Evolutionary conservation across 2,329 filamentous ascomycete genomes (phyloP).

Genomic region (Rhinocladiella similis): DNA sequence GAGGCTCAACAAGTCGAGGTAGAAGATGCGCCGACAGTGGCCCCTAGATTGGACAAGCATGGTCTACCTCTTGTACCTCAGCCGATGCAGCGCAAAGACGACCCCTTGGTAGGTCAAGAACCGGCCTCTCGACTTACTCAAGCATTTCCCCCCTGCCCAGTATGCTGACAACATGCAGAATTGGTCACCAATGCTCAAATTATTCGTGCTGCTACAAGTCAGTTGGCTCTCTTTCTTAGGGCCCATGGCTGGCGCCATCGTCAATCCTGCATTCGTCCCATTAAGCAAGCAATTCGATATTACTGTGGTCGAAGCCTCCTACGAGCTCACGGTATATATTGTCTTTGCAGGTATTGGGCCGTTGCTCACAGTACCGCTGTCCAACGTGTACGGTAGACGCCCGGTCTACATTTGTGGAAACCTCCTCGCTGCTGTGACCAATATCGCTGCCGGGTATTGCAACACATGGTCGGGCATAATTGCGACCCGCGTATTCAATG

Average conservation of each 20-base stretch:
- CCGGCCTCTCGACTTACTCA: not conserved
- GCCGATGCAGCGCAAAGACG: constrained; percentile 28
- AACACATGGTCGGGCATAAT: constrained; percentile 24
- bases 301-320: constrained; percentile 35
- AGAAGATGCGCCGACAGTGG: not conserved
- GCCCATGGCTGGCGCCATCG: constrained; percentile 31
- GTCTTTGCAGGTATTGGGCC: constrained; percentile 37
- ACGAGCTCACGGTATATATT: constrained; percentile 38
- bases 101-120: constrained; percentile 24
- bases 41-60: constrained; percentile 25
- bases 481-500: constrained; percentile 21
- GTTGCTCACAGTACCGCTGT: constrained; percentile 24
- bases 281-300: constrained; percentile 34
- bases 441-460: constrained; percentile 22
- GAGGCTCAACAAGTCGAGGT: constrained; percentile 1
- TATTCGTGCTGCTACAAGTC: constrained; percentile 33
- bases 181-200: constrained; percentile 29
- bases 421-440: constrained; percentile 20
- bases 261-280: constrained; percentile 37
- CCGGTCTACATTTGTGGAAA: constrained; percentile 25
- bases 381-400: constrained; percentile 24
- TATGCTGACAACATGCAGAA: constrained; percentile 17
- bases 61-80: constrained; percentile 31
- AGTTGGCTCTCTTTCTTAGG: constrained; percentile 36
- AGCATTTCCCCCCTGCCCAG: constrained; percentile 1